Percentiles rank a stretch among this genome's conserved stretches.
Evolutionary conservation across 2,329 filamentous ascomycete species (phyloP).

Genomic region (Arthrobotrys megalospora): DNA sequence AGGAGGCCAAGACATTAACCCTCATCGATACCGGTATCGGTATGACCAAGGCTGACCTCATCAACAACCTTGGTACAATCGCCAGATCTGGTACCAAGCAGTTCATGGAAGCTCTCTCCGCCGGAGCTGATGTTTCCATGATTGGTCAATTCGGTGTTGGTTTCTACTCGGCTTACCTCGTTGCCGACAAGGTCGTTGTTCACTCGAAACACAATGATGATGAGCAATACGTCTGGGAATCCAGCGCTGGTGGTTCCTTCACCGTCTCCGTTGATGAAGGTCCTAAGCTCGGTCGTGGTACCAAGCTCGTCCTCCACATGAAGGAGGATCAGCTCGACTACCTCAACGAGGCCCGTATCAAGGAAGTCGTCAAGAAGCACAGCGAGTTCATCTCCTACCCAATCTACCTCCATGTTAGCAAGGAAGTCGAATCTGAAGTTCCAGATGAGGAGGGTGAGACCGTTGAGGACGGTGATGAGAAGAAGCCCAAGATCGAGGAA

Average conservation of each 20-base stretch:
- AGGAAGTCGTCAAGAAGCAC: conserved; percentile 99
- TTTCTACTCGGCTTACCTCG: conserved; percentile 99
- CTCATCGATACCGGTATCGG: conserved; percentile 98
- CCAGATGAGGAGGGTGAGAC: conserved; percentile 93
- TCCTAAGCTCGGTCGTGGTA: conserved; percentile 91
- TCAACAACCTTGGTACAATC: conserved; percentile 99
- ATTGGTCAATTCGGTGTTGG: conserved; percentile 99
- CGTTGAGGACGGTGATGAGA: conserved; percentile 81
- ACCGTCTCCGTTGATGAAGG: conserved; percentile 91
- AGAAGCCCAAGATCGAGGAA: conserved; percentile 97
- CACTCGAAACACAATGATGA: conserved; percentile 99
- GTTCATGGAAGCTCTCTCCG: conserved; percentile 99
- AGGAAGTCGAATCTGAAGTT: conserved; percentile 99
- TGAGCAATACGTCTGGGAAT: conserved; percentile 99
- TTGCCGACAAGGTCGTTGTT: conserved; percentile 95
- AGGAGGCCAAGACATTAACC: conserved; percentile 96
- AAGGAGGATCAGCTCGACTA: conserved; percentile 99
- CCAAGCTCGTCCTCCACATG: conserved; percentile 97
- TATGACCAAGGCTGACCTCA: conserved; percentile 99
- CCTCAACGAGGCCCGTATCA: conserved; percentile 98
- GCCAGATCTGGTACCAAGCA: conserved; percentile 99
- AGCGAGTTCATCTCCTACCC: conserved; percentile 99
- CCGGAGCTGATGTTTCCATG: conserved; percentile 99
- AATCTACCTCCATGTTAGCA: conserved; percentile 99
- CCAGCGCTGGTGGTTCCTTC: conserved; percentile 96